Evolutionary conservation across 495 filamentous ascomycete species (phyloP).

Genomic region (Astrothelium subdiscretum): DNA sequence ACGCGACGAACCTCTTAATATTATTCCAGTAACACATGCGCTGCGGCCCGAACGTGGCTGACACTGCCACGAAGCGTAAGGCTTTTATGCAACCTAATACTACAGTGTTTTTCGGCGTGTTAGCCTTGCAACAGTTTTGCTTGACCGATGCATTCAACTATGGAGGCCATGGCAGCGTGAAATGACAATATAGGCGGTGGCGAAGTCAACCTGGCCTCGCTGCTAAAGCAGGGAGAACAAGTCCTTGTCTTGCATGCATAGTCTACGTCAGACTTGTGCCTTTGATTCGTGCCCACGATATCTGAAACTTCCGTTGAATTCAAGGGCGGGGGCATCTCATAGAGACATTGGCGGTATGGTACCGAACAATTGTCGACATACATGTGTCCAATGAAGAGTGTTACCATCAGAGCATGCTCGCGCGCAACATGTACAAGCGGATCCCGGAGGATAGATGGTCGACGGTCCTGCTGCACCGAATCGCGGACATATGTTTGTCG

Average conservation of each 20-base stretch:
- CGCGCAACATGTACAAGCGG: no score
- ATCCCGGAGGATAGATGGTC: no score
- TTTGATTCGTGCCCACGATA: not conserved
- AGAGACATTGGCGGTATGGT: no score
- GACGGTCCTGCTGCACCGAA: no score
- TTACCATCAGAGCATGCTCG: no score
- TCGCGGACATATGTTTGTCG: no score
- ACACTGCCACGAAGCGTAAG: not conserved
- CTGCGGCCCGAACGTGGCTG: not conserved
- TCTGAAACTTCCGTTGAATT: no score
- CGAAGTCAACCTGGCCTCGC: not conserved
- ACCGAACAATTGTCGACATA: no score
- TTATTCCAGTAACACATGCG: not conserved
- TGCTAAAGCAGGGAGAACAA: not conserved
- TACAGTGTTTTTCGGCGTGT: not conserved
- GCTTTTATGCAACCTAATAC: not conserved
- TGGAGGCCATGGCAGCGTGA: not conserved
- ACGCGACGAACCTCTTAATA: not conserved
- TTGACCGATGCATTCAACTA: not conserved
- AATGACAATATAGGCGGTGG: not conserved
- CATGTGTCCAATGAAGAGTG: no score
- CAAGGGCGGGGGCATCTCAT: no score
- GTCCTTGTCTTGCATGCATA: not conserved
- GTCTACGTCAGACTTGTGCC: not conserved
- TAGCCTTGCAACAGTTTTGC: not conserved